phyloP scores from a whole-genome alignment of 257 asterid species.

The Linderniella brevidens region DNA sequence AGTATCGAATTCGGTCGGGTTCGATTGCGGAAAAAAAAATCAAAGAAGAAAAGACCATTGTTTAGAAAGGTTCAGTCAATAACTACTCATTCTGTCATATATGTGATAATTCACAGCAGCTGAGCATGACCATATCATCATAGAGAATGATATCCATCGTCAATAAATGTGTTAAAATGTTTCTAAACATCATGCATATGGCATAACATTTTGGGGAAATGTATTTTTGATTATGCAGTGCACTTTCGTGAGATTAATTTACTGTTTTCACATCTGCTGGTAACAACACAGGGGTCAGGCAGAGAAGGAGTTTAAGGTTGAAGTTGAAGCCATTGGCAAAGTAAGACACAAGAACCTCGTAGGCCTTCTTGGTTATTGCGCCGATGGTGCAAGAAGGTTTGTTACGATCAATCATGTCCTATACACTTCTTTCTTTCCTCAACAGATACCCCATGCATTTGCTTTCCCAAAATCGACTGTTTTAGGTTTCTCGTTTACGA shows the following conservation, averaged over 20 bases:
- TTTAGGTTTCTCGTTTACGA: slow-evolving; percentile 87
- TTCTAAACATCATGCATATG: too few species aligned
- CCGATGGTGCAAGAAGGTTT: slow-evolving; percentile 84
- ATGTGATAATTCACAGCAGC: too few species aligned
- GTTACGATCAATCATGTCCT: neutral
- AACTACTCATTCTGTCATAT: too few species aligned
- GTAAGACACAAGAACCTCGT: slow-evolving; percentile 97
- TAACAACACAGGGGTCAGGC: slow-evolving; percentile 94
- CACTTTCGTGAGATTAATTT: neutral
- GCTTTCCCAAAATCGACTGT: neutral
- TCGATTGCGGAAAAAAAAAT: too few species aligned
- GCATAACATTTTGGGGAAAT: too few species aligned
- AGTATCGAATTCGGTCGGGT: too few species aligned
- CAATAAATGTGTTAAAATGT: too few species aligned
- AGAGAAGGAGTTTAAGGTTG: slow-evolving; percentile 88
- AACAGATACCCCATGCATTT: neutral
- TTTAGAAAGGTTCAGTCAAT: too few species aligned
- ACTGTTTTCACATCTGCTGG: neutral
- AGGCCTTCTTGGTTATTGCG: slow-evolving; percentile 82
- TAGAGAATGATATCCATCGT: too few species aligned
- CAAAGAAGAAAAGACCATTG: too few species aligned
- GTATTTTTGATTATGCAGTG: neutral
- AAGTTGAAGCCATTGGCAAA: slow-evolving; percentile 97
- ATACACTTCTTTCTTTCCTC: too few species aligned
- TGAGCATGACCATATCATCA: too few species aligned